Evolutionary conservation across 139 green algal species (phyloP), one percentile per base, ranked within the genome.

Genomic region (Ettlia oleoabundans): DNA sequence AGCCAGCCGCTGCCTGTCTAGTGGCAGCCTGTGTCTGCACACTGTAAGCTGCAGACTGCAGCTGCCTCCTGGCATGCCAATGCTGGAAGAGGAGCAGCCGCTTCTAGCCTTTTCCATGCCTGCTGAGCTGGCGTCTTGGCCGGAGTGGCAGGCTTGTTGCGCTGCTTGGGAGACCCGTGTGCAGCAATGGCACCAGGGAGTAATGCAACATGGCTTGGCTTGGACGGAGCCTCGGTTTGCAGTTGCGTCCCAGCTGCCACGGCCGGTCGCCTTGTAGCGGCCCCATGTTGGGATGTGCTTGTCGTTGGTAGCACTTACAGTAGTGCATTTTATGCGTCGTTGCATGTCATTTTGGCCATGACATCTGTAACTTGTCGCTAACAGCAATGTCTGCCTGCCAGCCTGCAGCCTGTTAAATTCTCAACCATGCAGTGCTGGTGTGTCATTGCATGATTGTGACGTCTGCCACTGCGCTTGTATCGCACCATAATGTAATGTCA

Each of bases 1-100:
- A 0, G 69, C 87, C 22, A 67, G 71, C 3, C 65, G 55, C 9
- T 74, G 51, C 42, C 83, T 93, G n/a, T 91, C 83, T 28, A 73
- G 78, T 24, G 30, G 68, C 26, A 75, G 66, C 28, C 72, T 91
- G 30, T n/a, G 32, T 8, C 64, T 87, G n/a, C 80, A 86, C 42
- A 51, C 32, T 4, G 62, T 90, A 43, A 24, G 13, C 21, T 74
- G 42, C 4, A 9, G 24, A 30, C 42, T 82, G 32, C n/a, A 5
- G 1, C 24, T 7, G 52, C 22, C 73, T 30, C 7, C 35, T 10
- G 51, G 35, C 6, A 52, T 69, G 37, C 73, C 73, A n/a, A 30
- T 26, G 32, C 41, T 13, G 35, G 42, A 52, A 8, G 42, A 21
- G 8, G 35, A 28, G 21, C 70, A 80, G 66, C 58, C 71, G 7